Percentiles rank a stretch among this genome's conserved stretches.
Evolutionary conservation across 2,329 filamentous ascomycete species (phyloP).

Genomic region (Penicillium capsulatum): DNA sequence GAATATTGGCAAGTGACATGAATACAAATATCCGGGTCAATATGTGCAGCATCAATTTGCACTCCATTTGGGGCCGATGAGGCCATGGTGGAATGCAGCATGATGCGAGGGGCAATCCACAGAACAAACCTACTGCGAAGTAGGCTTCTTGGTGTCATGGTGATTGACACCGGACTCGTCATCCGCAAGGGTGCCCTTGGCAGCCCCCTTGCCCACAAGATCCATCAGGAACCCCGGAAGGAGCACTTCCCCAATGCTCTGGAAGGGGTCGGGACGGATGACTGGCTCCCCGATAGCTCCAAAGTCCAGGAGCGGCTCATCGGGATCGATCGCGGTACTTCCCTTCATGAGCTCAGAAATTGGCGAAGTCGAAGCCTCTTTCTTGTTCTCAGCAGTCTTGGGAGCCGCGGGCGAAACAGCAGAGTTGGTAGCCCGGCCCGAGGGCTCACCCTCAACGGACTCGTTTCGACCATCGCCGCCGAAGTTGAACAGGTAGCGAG

Average conservation of each 20-base stretch:
- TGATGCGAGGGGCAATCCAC: too few species aligned
- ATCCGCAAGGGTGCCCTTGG: too few species aligned
- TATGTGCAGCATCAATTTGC: too few species aligned
- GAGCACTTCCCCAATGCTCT: background rate
- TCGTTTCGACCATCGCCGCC: constrained; percentile 1
- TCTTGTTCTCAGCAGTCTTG: background rate
- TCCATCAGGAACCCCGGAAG: background rate
- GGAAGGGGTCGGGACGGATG: background rate
- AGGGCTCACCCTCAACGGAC: background rate
- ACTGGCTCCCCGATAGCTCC: background rate
- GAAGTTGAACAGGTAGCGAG: constrained; percentile 2
- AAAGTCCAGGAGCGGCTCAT: background rate
- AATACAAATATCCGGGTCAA: background rate
- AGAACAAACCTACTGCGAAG: too few species aligned
- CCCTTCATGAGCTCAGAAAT: background rate
- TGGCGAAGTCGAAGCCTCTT: background rate
- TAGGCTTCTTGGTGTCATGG: too few species aligned
- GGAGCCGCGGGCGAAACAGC: background rate
- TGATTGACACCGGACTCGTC: background rate
- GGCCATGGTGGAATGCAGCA: too few species aligned
- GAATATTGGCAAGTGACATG: too few species aligned
- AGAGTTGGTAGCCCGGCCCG: background rate
- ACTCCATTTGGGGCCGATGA: too few species aligned
- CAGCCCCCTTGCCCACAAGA: too few species aligned
- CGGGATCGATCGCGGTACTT: background rate